Conservation (phyloP, 768 basidiomycete species). For the Lactifluus subvellereus region DNA sequence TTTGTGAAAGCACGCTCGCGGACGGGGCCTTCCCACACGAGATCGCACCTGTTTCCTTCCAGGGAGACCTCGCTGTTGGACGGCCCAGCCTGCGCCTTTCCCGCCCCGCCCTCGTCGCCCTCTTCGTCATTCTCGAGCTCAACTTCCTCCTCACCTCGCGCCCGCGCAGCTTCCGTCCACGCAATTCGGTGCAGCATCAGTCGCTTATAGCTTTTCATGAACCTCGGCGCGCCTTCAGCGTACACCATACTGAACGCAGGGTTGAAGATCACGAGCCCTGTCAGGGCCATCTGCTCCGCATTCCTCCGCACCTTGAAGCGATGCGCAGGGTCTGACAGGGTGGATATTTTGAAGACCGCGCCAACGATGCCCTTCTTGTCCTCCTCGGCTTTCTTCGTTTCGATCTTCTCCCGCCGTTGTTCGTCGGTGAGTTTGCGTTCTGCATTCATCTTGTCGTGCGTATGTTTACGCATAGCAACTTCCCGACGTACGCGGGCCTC, state of each 20-base stretch:
- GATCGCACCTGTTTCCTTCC: conserved; percentile 80
- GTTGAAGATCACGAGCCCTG: conserved; percentile 88
- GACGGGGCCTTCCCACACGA: conserved; percentile 91
- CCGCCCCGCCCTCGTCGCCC: conserved; percentile 32
- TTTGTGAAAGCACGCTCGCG: conserved; percentile 73
- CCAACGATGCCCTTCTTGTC: conserved; percentile 81
- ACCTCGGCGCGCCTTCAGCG: conserved; percentile 86
- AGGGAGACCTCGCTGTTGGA: conserved; percentile 44
- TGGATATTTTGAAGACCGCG: conserved; percentile 88
- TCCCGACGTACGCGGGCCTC: conserved; percentile 93
- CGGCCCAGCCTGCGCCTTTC: conserved; percentile 29
- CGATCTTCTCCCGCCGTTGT: conserved; percentile 79
- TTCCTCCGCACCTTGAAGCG: conserved; percentile 97
- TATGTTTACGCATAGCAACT: conserved; percentile 82
- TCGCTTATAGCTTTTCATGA: conserved; percentile 79
- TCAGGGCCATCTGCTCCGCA: conserved; percentile 83
- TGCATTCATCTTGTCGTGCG: conserved; percentile 89
- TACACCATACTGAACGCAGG: conserved; percentile 86
- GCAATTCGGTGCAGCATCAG: conserved; percentile 83
- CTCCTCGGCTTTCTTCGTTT: conserved; percentile 79
- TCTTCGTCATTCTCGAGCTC: conserved; percentile 50
- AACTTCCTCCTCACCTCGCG: conserved; percentile 66
- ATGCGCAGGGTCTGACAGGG: conserved; percentile 85
- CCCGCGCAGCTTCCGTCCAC: conserved; percentile 89
- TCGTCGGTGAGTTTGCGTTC: conserved; percentile 91